Evolutionary conservation across 2,329 filamentous ascomycete genomes (phyloP).

Genomic region (Talaromyces sp.): DNA sequence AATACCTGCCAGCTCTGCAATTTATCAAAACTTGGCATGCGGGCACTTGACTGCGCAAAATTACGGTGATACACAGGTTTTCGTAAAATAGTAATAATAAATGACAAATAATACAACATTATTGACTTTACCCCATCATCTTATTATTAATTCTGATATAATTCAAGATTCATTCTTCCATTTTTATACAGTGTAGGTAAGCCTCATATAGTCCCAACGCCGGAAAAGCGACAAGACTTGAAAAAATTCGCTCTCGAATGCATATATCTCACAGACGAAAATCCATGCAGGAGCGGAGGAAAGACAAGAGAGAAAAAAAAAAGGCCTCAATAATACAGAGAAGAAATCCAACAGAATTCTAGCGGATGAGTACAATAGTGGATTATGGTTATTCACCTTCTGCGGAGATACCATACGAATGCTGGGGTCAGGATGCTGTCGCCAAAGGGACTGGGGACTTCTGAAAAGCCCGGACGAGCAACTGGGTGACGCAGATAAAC

Average conservation of each 20-base stretch:
- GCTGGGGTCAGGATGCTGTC: slow-evolving; percentile 70
- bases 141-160: too few relatives aligned
- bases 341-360: slow-evolving; percentile 11
- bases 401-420: slow-evolving; percentile 89
- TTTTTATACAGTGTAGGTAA: slow-evolving; percentile 1
- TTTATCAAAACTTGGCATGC: background rate
- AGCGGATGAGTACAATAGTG: background rate
- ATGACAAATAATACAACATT: background rate
- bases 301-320: slow-evolving; percentile 19
- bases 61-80: background rate
- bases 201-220: background rate
- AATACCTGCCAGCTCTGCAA: background rate
- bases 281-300: background rate
- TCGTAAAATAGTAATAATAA: background rate
- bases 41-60: background rate
- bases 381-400: slow-evolving; percentile 54
- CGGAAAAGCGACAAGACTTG: background rate
- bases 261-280: background rate
- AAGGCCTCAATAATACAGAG: slow-evolving; percentile 33
- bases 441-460: slow-evolving; percentile 79
- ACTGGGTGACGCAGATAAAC: slow-evolving; percentile 95
- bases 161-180: background rate
- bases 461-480: slow-evolving; percentile 71
- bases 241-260: background rate
- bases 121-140: too few relatives aligned